Conservation (phyloP, 306 rosid species). For the Cucurbita ficifolia region DNA sequence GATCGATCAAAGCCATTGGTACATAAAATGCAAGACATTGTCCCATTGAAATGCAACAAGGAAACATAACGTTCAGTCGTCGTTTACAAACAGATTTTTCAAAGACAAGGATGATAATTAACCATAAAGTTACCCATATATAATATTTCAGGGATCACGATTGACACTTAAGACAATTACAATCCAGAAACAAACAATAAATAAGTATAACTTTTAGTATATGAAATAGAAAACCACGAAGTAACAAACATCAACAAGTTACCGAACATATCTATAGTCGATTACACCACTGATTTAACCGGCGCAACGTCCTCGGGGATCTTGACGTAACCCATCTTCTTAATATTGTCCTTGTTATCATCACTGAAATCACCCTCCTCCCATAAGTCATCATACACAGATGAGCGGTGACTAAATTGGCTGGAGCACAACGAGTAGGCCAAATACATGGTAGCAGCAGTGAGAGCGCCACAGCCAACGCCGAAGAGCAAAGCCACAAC, state of each 20-base stretch:
- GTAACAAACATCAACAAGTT: background rate
- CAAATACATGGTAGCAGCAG: constrained; percentile 76
- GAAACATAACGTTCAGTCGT: background rate
- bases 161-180: background rate
- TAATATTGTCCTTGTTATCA: constrained; percentile 21
- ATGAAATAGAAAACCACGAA: background rate
- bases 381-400: constrained; percentile 8
- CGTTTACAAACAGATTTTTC: background rate
- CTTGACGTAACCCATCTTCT: constrained; percentile 58
- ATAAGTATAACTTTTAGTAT: background rate
- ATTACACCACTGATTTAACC: constrained; percentile 17
- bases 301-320: constrained; percentile 29
- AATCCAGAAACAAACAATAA: background rate
- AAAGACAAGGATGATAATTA: background rate
- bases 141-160: background rate
- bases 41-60: background rate
- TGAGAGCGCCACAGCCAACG: constrained; percentile 79
- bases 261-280: background rate
- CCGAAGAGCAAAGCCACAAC: constrained; percentile 83
- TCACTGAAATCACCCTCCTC: constrained; percentile 19
- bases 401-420: constrained; percentile 19
- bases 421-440: constrained; percentile 52
- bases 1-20: background rate
- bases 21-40: background rate
- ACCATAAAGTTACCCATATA: background rate